Conservation (phyloP, 345 rosid genomes). For the Euphorbia peplus region DNA sequence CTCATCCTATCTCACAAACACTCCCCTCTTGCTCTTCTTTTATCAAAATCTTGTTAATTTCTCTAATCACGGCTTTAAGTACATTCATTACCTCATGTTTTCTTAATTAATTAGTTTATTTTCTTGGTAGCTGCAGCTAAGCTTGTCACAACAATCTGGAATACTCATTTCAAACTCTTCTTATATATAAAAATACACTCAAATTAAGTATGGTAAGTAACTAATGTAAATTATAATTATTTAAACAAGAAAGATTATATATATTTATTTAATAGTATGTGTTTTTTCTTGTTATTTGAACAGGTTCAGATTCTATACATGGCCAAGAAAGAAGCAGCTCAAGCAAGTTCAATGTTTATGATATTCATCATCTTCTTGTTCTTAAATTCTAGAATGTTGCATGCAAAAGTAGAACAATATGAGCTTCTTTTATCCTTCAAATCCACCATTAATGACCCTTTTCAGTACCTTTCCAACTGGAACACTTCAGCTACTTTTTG, state of each 20-base stretch:
- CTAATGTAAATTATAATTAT: too few species aligned
- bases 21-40: conserved; percentile 16
- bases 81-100: conserved; percentile 19
- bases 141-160: conserved; percentile 5
- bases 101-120: not conserved
- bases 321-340: conserved; percentile 23
- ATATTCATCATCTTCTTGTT: conserved; percentile 29
- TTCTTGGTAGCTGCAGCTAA: not conserved
- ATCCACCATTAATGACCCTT: conserved; percentile 60
- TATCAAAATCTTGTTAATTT: not conserved
- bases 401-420: conserved; percentile 35
- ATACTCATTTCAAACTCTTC: conserved; percentile 4
- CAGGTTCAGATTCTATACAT: conserved; percentile 51
- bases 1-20: conserved; percentile 19
- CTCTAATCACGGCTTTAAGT: conserved; percentile 35
- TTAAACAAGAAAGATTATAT: conserved; percentile 9
- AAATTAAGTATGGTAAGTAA: conserved; percentile 16
- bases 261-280: conserved; percentile 7
- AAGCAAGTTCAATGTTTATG: conserved; percentile 23
- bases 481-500: conserved; percentile 49
- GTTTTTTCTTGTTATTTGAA: conserved; percentile 22
- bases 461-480: conserved; percentile 64
- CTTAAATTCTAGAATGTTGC: conserved; percentile 27
- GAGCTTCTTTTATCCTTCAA: conserved; percentile 69
- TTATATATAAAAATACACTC: conserved; percentile 10